Evolutionary conservation across 73 alveolate genomes (phyloP).

Genomic region (Paramecium bursaria): DNA sequence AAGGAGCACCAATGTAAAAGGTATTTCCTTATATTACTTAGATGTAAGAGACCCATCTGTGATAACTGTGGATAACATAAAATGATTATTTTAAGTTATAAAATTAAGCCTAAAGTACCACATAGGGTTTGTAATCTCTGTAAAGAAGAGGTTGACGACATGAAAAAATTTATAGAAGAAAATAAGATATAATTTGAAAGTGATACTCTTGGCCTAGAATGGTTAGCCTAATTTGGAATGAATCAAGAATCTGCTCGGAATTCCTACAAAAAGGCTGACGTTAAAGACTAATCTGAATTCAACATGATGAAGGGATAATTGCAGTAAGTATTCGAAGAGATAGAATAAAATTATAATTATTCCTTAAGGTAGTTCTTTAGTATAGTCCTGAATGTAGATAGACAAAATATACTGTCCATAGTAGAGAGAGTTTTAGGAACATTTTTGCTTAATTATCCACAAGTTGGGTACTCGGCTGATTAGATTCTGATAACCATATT

Average conservation of each 20-base stretch:
- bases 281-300: constrained; percentile 17
- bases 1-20: constrained; percentile 50
- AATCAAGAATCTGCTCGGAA: background rate
- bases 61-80: background rate
- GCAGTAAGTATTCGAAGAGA: background rate
- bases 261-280: background rate
- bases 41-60: constrained; percentile 41
- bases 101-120: background rate
- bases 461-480: background rate
- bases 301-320: constrained; percentile 4
- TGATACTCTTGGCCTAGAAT: constrained; percentile 1
- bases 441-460: constrained; percentile 19
- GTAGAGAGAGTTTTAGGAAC: background rate
- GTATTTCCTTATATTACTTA: background rate
- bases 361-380: constrained; percentile 32
- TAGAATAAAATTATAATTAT: background rate
- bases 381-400: background rate
- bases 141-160: constrained; percentile 1
- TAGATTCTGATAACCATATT: background rate
- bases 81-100: background rate
- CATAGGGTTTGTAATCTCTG: constrained; percentile 26
- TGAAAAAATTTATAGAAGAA: constrained; percentile 24
- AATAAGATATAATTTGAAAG: constrained; percentile 29
- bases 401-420: background rate
- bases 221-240: background rate